Evolutionary conservation across 495 filamentous ascomycete genomes (phyloP), one percentile per base, ranked within the genome.

Genomic region (Tuber brumale): DNA sequence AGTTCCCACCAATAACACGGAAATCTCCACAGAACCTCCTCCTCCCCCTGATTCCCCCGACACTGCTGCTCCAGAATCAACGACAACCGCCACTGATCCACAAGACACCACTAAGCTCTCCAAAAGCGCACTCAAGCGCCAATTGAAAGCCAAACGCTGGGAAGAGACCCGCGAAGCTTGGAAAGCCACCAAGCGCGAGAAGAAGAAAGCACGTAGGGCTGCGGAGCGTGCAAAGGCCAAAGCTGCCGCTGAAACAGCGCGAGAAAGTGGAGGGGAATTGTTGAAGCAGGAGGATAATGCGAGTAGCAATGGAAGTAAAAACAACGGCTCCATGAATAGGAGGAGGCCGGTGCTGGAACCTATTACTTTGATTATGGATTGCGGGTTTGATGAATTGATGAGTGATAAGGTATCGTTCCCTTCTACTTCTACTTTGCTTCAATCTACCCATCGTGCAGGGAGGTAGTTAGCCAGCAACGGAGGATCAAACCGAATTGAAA

Each of bases 311-410:
- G 27, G 27, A 16, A 35, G 19, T 31, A 42, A 31, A 44, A 41
- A 23, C 35, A 45, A 71, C 41, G 23, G 70, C 7, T 27, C 70
- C 35, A 41, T 41, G 39, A 71, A 71, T 14, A 44, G 39, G 70
- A 71, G 39, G 83, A 86, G 18, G 83, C 85, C 51, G 84, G 85
- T 76, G 87, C 85, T 83, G 74, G 84, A 81, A 82, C 94, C 95
- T 3, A 84, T 98, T 10, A 88, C 93, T 0, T 81, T 98, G 78
- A 85, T 99, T 51, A 84, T 99, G 78, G 95, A 99, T 83, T 98
- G 96, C 83, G 90, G 92, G 76, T 99, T 95, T 78, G 93, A 99
- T 78, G 88, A 92, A 18, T 86, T 95, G 80, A 99, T 99, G 95
- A 86, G 85, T 42, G 89, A 92, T 0, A 89, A 91, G 73, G 81